phyloP scores from a whole-genome alignment of 208 protist genomes.

The Wallacemonas sp. region DNA sequence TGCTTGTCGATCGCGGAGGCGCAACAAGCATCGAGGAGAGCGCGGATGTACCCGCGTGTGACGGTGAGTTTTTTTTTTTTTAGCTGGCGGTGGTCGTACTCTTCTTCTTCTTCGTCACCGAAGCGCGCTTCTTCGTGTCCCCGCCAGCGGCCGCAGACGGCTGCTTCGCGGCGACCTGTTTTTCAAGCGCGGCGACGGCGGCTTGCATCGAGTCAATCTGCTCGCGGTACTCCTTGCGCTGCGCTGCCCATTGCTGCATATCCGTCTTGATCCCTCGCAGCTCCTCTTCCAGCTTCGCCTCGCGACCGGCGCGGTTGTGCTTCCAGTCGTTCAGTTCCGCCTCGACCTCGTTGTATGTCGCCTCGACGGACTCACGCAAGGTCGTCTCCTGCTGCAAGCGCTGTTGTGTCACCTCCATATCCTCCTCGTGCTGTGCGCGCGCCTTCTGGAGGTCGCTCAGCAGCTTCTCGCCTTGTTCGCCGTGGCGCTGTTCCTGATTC shows the following conservation, averaged over 20 bases:
- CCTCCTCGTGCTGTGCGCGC: slow-evolving; percentile 29
- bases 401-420: slow-evolving; percentile 45
- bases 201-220: slow-evolving; percentile 38
- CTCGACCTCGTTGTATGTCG: slow-evolving; percentile 40
- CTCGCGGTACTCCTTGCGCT: slow-evolving; percentile 62
- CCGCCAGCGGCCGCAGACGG: not conserved
- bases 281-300: slow-evolving; percentile 40
- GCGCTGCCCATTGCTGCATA: slow-evolving; percentile 45
- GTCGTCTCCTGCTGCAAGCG: slow-evolving; percentile 45
- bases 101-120: slow-evolving; percentile 25
- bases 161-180: slow-evolving; percentile 9
- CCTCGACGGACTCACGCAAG: slow-evolving; percentile 69
- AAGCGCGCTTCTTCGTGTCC: slow-evolving; percentile 8
- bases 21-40: too few relatives aligned
- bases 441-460: slow-evolving; percentile 55
- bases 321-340: slow-evolving; percentile 51
- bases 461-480: slow-evolving; percentile 53
- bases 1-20: too few relatives aligned
- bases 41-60: too few relatives aligned
- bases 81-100: not conserved
- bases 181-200: slow-evolving; percentile 43
- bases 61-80: not conserved
- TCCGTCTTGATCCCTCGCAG: slow-evolving; percentile 52
- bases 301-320: slow-evolving; percentile 47
- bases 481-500: slow-evolving; percentile 42